Evolutionary conservation across 805 yeast species (phyloP).

Genomic region (Saccharomycopsis fodiens): DNA sequence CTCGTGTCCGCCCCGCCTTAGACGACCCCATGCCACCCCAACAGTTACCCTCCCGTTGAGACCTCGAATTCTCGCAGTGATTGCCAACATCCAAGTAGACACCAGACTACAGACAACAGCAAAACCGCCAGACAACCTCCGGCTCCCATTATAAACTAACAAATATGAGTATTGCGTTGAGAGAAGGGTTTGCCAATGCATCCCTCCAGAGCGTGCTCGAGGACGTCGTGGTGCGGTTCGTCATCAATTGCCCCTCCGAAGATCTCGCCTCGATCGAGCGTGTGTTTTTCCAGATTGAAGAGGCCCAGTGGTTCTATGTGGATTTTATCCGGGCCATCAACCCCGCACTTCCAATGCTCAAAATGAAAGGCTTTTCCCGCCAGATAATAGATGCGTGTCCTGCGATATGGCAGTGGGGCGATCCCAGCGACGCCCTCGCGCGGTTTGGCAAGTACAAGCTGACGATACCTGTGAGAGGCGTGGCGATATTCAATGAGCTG

Average conservation of each 20-base stretch:
- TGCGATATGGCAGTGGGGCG: constrained; percentile 75
- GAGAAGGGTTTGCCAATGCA: constrained; percentile 49
- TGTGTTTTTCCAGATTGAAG: constrained; percentile 89
- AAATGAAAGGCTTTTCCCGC: constrained; percentile 69
- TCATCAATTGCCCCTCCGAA: constrained; percentile 86
- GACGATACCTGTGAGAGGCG: constrained; percentile 93
- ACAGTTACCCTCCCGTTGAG: too few relatives aligned
- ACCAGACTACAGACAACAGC: too few relatives aligned
- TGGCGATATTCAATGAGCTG: constrained; percentile 70
- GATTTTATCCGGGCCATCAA: constrained; percentile 72
- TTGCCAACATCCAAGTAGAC: too few relatives aligned
- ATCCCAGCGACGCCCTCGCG: constrained; percentile 64
- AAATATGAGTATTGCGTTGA: constrained; percentile 53
- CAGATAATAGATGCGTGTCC: constrained; percentile 65
- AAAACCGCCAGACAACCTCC: too few relatives aligned
- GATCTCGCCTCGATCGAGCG: constrained; percentile 74
- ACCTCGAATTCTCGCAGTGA: too few relatives aligned
- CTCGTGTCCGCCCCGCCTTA: too few relatives aligned
- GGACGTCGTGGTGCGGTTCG: constrained; percentile 82
- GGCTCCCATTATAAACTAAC: too few relatives aligned
- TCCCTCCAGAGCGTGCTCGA: constrained; percentile 69
- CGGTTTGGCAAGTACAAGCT: constrained; percentile 80
- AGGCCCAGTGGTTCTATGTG: constrained; percentile 95
- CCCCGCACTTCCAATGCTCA: constrained; percentile 68
- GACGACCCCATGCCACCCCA: too few relatives aligned